Evolutionary conservation across 208 protist species (phyloP), one percentile per base, ranked within the genome.

Genomic region (Wallacemonas sp.): DNA sequence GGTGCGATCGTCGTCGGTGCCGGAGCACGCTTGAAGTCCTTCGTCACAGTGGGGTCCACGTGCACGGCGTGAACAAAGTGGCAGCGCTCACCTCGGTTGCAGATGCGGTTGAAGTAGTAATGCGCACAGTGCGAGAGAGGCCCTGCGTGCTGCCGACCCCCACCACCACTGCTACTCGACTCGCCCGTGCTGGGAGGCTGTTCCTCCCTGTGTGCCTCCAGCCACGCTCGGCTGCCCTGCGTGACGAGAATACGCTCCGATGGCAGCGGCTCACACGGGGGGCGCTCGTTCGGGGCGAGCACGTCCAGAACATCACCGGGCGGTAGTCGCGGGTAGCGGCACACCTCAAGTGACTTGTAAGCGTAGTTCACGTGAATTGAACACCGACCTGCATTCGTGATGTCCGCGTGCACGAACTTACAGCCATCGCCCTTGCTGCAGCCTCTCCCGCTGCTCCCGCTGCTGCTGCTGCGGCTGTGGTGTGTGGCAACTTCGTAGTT

Each of bases 21-120:
- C 14, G 75, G 74, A 4, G 78, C 80, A 15, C 85, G 82, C 54
- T 86, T 86, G 55, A 81, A 88, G 56, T 85, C 75, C 28, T 67
- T 75, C 62, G 81, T 70, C 58, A 90, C 78, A 21, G 33, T 87
- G 9, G 84, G 82, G 47, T 95, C 86, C 0, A 95, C 77, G 68
- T 89, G 68, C 30, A 91, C 68, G 26, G 80, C 68, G 72, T 95
- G 89, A 31, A 95, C 81, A 44, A 90, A 92, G 71, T 83, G 80
- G 66, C 89, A 89, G 49, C 72, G 62, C 72, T 84, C 81, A 24
- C 82, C 86, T n/a, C 78, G 79, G 62, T 88, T 82, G 82, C 89
- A 95, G 62, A 93, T 84, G 39, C 82, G 78, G 65, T 95, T 90
- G 72, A 89, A 91, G 74, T 88, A 92, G 70, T 91, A 95, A 44